Conservation (phyloP, 345 rosid genomes). For the Populus ilicifolia region DNA sequence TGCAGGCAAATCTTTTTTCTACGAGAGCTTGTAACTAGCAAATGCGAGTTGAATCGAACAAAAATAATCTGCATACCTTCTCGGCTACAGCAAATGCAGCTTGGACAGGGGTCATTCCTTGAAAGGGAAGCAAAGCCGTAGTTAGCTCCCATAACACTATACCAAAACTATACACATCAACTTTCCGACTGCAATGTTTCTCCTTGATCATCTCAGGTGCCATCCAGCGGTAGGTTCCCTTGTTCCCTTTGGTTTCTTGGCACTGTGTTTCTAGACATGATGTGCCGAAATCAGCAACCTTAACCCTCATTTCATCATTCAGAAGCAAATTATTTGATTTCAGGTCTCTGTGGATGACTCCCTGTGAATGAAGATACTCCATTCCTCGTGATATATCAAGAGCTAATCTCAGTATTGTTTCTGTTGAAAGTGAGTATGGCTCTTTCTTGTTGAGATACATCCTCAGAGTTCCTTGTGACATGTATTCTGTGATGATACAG, state of each 20-base stretch:
- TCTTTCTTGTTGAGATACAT: conserved; percentile 99
- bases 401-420: conserved; percentile 79
- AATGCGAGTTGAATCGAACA: neutral
- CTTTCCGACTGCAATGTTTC: conserved; percentile 85
- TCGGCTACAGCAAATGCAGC: conserved; percentile 98
- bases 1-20: neutral
- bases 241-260: conserved; percentile 79
- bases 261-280: conserved; percentile 95
- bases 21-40: neutral
- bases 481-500: conserved; percentile 96
- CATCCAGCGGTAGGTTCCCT: conserved; percentile 99
- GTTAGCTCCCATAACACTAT: conserved; percentile 98
- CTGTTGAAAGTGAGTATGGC: conserved; percentile 89
- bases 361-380: conserved; percentile 99
- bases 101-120: conserved; percentile 99
- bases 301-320: conserved; percentile 92
- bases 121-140: conserved; percentile 95
- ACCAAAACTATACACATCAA: conserved; percentile 95
- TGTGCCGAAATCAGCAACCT: conserved; percentile 97
- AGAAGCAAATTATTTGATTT: conserved; percentile 89
- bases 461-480: conserved; percentile 97
- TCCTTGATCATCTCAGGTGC: conserved; percentile 99
- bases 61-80: conserved; percentile 50
- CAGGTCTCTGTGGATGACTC: conserved; percentile 94
- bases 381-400: conserved; percentile 98